phyloP scores from a whole-genome alignment of 2,329 filamentous ascomycete species.

The Lojkania enalia region DNA sequence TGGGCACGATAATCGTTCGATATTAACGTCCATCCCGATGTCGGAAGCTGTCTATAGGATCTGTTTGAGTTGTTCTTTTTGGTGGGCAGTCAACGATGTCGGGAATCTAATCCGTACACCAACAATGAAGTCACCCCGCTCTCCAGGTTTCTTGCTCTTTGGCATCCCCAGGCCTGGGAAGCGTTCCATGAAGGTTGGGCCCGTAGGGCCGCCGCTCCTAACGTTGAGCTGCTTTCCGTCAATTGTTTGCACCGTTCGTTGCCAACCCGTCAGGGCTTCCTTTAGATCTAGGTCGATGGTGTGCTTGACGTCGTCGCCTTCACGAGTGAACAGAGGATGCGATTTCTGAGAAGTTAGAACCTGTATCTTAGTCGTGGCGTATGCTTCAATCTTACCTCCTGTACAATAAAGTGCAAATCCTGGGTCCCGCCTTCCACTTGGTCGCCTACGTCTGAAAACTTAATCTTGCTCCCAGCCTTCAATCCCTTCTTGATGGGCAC shows the following conservation, averaged over 20 bases:
- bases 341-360: slow-evolving; percentile 66
- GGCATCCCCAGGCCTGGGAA: slow-evolving; percentile 94
- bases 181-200: slow-evolving; percentile 76
- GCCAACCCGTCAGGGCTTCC: slow-evolving; percentile 94
- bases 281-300: slow-evolving; percentile 83
- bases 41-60: slow-evolving; percentile 68
- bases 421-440: slow-evolving; percentile 95
- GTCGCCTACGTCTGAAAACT: slow-evolving; percentile 96
- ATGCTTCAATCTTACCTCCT: slow-evolving; percentile 69
- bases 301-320: slow-evolving; percentile 83
- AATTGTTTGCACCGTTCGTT: slow-evolving; percentile 86
- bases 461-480: slow-evolving; percentile 98
- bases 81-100: slow-evolving; percentile 69
- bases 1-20: no score
- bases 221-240: slow-evolving; percentile 84
- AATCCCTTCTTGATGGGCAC: slow-evolving; percentile 94
- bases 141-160: slow-evolving; percentile 81
- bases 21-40: no score
- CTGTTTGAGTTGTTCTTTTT: slow-evolving; percentile 80
- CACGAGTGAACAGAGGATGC: slow-evolving; percentile 80
- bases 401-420: slow-evolving; percentile 91
- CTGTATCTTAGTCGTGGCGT: not conserved
- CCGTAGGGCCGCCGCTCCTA: slow-evolving; percentile 80
- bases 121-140: slow-evolving; percentile 85
- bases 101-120: slow-evolving; percentile 95